Percentiles rank a stretch among this genome's conserved stretches.
Evolutionary conservation across 805 yeast genomes (phyloP).

Genomic region (Pichia nakasei): DNA sequence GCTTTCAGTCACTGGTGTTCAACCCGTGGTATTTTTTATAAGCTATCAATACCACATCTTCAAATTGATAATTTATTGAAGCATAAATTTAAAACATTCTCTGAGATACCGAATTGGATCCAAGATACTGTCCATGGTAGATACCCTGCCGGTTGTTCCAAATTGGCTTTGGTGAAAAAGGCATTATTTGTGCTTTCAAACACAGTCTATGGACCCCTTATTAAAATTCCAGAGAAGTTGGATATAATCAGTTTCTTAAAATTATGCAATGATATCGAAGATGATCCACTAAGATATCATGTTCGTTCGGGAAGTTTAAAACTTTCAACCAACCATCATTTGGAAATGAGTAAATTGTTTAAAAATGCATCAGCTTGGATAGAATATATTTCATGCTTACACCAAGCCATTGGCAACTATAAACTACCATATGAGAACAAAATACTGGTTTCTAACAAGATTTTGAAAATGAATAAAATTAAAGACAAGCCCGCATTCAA

Average conservation of each 20-base stretch:
- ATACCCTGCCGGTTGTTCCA: constrained; percentile 47
- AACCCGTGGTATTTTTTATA: constrained; percentile 37
- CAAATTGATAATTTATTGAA: constrained; percentile 25
- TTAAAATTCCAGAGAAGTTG: constrained; percentile 29
- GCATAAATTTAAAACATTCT: constrained; percentile 31
- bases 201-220: constrained; percentile 29
- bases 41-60: constrained; percentile 32
- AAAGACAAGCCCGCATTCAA: constrained; percentile 8
- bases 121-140: constrained; percentile 33
- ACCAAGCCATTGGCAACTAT: constrained; percentile 18
- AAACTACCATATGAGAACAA: constrained; percentile 7
- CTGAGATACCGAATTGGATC: constrained; percentile 33
- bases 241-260: constrained; percentile 28
- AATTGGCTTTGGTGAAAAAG: constrained; percentile 34
- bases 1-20: constrained; percentile 50
- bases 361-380: constrained; percentile 11
- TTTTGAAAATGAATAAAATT: constrained; percentile 13
- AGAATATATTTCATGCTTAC: constrained; percentile 14
- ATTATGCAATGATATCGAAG: constrained; percentile 37
- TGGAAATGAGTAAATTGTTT: constrained; percentile 11
- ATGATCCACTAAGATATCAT: constrained; percentile 41
- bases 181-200: constrained; percentile 29
- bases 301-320: constrained; percentile 26
- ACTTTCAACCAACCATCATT: constrained; percentile 14
- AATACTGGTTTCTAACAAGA: constrained; percentile 15